phyloP scores from a whole-genome alignment of 495 filamentous ascomycete species.

The Penicillium riverlandense region DNA sequence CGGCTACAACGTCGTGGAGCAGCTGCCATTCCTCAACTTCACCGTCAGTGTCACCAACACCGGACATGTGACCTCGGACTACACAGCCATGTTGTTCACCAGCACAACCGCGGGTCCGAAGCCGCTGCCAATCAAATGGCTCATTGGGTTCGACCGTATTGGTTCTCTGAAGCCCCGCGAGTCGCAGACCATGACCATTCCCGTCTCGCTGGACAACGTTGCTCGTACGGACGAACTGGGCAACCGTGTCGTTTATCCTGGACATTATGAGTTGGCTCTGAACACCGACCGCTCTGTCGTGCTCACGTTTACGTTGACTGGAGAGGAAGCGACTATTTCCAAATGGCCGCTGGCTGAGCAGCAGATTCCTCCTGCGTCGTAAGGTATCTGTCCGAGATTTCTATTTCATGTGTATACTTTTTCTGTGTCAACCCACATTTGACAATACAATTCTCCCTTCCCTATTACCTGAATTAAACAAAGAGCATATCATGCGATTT shows the following conservation, averaged over 20 bases:
- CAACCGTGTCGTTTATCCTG: constrained; percentile 58
- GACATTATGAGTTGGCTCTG: constrained; percentile 51
- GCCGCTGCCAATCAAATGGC: constrained; percentile 57
- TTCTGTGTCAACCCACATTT: too few relatives aligned
- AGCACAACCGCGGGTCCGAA: constrained; percentile 48
- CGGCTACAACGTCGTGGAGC: constrained; percentile 19
- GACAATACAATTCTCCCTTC: not conserved
- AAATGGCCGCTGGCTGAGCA: constrained; percentile 28
- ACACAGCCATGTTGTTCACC: constrained; percentile 50
- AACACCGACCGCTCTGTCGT: constrained; percentile 37
- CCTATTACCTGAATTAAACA: not conserved
- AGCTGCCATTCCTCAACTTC: constrained; percentile 40
- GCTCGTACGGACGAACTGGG: constrained; percentile 52
- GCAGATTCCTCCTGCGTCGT: constrained; percentile 16
- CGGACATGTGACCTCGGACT: constrained; percentile 49
- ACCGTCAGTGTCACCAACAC: constrained; percentile 42
- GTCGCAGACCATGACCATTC: constrained; percentile 30
- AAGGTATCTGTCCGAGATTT: not conserved
- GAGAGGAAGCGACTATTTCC: constrained; percentile 18
- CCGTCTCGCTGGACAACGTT: constrained; percentile 49
- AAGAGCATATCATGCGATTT: too few relatives aligned
- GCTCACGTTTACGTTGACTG: constrained; percentile 22
- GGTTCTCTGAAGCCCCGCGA: constrained; percentile 32
- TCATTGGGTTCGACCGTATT: constrained; percentile 53
- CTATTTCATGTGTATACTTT: not conserved